Base-by-base conservation (phyloP, 805 yeast species). In the Kazachstania psychrophila region DNA sequence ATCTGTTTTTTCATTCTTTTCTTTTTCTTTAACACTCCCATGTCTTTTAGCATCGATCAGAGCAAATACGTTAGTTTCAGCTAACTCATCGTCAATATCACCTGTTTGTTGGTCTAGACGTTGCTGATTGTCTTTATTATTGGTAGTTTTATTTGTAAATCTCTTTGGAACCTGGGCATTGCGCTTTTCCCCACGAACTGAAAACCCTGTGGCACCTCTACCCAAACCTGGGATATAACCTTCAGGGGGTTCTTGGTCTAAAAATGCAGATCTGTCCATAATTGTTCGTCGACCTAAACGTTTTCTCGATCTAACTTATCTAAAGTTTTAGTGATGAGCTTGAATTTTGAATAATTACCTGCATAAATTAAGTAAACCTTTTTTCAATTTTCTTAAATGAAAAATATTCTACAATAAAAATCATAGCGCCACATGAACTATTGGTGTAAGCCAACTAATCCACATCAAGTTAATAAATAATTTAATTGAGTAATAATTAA, bases 181-280 rank as follows among this genome's bases (percentile, higher is more conserved):
- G 3, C 25, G 39, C 47, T 54, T 42, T 43, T 81, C 94, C 1
- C 92, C 85, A 40, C 86, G 72, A 0, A 95, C 86, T 0, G 88
- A 77, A 58, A 92, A 88, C 5, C 96, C 97, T 1, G 84, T 73
- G 2, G 96, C 97, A 19, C 98, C 98, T 53, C 98, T 68, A 0
- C 96, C 97, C 6, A 87, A 61, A 18, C 98, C 98, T 3, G 97
- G 81, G 28, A 87, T 72, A 54, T 89, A 89, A 5, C 94, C 94
- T 2, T 80, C 73, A 0, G 98, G 98, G 1, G 97, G 80, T 42
- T 77, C 76, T 62, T 82, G 85, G 51, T 81, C 86, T 33, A 89
- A 64, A 59, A 92, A 92, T 5, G 75, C 64, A 42, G 70, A 71
- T 39, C 75, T 56, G 22, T 72, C 73, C 79, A 56, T 61, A n/a